Conservation (phyloP, 2,329 filamentous ascomycete species). For the Gaeumannomyces sp. region DNA sequence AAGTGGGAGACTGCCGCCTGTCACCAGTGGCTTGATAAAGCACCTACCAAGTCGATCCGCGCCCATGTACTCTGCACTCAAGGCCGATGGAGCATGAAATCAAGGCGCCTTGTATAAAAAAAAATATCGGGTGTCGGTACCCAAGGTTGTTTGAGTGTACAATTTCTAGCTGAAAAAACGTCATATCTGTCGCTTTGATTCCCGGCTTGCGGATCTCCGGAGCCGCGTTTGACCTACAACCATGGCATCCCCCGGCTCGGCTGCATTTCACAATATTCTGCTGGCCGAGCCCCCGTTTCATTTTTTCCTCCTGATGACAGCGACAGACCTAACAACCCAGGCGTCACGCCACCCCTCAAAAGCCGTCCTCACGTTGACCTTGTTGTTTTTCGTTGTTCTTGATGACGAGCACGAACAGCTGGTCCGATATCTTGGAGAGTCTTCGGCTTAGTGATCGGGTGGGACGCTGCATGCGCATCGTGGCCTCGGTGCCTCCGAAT, state of each 20-base stretch:
- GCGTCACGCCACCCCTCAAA: not conserved
- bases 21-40: too few species aligned
- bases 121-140: not conserved
- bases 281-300: slow-evolving; percentile 24
- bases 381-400: not conserved
- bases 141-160: not conserved
- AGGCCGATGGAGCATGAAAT: too few species aligned
- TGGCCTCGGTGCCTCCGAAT: not conserved
- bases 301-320: not conserved
- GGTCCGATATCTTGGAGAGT: not conserved
- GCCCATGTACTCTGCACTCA: too few species aligned
- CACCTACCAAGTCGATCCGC: too few species aligned
- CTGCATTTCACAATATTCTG: slow-evolving; percentile 63
- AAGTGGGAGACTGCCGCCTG: too few species aligned
- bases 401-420: not conserved
- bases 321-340: slow-evolving; percentile 1
- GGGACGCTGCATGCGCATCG: too few species aligned
- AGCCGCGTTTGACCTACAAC: not conserved
- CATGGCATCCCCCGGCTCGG: slow-evolving; percentile 1
- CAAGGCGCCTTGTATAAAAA: too few species aligned
- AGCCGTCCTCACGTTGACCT: not conserved
- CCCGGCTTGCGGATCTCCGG: not conserved
- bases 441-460: not conserved
- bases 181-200: not conserved
- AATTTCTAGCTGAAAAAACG: not conserved